phyloP scores from a whole-genome alignment of 2,329 filamentous ascomycete genomes.

The Curvularia eragrostidis region DNA sequence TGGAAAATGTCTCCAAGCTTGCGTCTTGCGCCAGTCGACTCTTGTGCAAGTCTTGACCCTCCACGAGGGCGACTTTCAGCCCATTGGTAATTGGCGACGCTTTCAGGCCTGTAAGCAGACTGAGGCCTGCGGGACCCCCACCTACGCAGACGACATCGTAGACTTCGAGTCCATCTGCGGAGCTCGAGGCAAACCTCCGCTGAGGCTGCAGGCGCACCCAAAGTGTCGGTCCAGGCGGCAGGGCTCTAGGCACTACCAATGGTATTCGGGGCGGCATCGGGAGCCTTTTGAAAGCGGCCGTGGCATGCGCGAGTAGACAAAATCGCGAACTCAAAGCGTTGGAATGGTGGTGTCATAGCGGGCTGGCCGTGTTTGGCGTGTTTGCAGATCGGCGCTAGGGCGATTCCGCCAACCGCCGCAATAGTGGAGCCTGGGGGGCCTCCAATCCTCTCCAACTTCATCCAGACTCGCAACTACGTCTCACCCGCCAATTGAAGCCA shows the following conservation, averaged over 20 bases:
- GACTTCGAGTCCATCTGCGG: constrained; percentile 65
- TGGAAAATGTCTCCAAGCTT: constrained; percentile 76
- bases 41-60: constrained; percentile 82
- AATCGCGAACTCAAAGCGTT: constrained; percentile 16
- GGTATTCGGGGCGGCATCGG: constrained; percentile 45
- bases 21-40: constrained; percentile 69
- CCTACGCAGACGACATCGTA: constrained; percentile 95
- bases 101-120: constrained; percentile 56
- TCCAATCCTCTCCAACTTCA: constrained; percentile 3
- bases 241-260: constrained; percentile 25
- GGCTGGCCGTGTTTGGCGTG: constrained; percentile 28
- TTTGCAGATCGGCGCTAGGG: constrained; percentile 23
- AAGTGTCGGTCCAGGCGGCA: constrained; percentile 21
- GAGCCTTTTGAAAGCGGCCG: constrained; percentile 22
- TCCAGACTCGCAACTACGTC: constrained; percentile 8
- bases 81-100: constrained; percentile 75
- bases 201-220: constrained; percentile 25
- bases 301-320: constrained; percentile 29
- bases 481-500: constrained; percentile 1
- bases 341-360: constrained; percentile 37
- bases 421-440: background rate
- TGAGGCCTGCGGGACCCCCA: constrained; percentile 87
- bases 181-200: constrained; percentile 44
- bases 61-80: constrained; percentile 85
- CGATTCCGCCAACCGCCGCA: background rate